These are phyloP conservation scores for Spathaspora passalidarum DNA, from an alignment of 805 yeast species.

Conservation along the genomic window DNA sequence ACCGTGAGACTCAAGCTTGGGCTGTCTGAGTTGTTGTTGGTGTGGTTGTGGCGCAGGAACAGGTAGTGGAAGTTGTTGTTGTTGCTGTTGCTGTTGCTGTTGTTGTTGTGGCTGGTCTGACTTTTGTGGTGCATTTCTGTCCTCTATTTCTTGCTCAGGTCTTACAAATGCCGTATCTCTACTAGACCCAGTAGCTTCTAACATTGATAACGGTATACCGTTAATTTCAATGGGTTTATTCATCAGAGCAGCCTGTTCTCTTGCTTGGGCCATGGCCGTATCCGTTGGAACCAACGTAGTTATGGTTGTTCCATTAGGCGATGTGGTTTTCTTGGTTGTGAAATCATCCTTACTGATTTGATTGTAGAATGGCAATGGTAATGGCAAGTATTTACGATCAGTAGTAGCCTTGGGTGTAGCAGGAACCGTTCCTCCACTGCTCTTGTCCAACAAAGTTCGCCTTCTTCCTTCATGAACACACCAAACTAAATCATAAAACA, in stretches of 20 bases:
- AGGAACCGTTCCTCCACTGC: constrained; percentile 9
- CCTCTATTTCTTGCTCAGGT: constrained; percentile 1
- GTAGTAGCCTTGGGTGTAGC: not conserved
- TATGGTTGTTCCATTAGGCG: constrained; percentile 89
- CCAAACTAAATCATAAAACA: constrained; percentile 91
- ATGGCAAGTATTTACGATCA: constrained; percentile 16
- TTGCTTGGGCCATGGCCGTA: constrained; percentile 63
- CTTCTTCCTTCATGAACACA: constrained; percentile 92
- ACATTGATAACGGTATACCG: constrained; percentile 68
- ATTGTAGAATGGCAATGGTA: constrained; percentile 85
- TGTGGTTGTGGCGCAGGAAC: not conserved
- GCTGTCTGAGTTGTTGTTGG: not conserved
- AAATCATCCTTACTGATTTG: constrained; percentile 89
- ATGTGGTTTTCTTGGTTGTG: constrained; percentile 77
- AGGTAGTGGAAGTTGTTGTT: constrained; percentile 1
- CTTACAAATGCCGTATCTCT: constrained; percentile 14
- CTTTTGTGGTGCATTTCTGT: not conserved
- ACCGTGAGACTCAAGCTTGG: constrained; percentile 5
- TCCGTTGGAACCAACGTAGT: constrained; percentile 88
- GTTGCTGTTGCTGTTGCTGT: constrained; percentile 1
- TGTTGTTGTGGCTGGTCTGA: not conserved
- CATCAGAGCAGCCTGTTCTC: constrained; percentile 54
- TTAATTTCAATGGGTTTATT: constrained; percentile 57
- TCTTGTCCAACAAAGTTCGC: constrained; percentile 42
- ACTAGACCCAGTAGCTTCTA: constrained; percentile 77